Base-by-base conservation (phyloP, 2,329 filamentous ascomycete species). In the Pseudopyrenochaeta lycopersici region DNA sequence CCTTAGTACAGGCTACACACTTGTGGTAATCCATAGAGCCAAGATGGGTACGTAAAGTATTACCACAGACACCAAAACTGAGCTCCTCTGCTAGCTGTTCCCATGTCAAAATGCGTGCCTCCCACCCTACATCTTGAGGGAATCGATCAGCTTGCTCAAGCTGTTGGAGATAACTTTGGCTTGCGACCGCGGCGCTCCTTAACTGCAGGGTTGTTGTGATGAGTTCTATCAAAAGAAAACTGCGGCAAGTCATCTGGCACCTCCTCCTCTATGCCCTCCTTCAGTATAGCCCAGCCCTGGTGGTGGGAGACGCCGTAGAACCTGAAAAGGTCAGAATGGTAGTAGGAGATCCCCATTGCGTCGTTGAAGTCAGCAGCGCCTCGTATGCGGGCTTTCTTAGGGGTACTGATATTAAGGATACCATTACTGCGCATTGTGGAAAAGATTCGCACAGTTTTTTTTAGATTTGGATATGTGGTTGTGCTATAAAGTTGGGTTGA, bases 1-100 rank as follows among this genome's bases (percentile, higher is more conserved):
- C 41, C 23, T 54, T 54, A 11, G 7, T 40, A 47, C 46, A 54
- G 15, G 46, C 46, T 18, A 54, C 46, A 46, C 46, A 54, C 36
- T 50, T 54, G 35, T 42, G 29, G 23, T 54, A 49, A 38, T 50
- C 42, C 33, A 54, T 41, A n/a, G 38, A 45, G 1, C 46, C 46
- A 15, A 54, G 21, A 30, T 21, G 29, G 4, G 31, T 15, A 20
- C 27, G 45, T 12, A 56, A 23, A 15, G 44, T 49, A 3, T 32
- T 3, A 18, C 38, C 40, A 48, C 5, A n/a, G 4, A 39, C 30
- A n/a, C 42, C 33, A 20, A 56, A 36, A 10, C 30, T 27, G 9
- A 49, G 18, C 21, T 52, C 49, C 3, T 38, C 7, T 3, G 33
- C 40, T 12, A 56, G 39, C 9, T 52, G n/a, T 7, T 40, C 44